These are phyloP conservation scores for Fennellomyces sp. DNA, from an alignment of 371 early-diverging fungal genomes.

Conservation along the genomic window DNA sequence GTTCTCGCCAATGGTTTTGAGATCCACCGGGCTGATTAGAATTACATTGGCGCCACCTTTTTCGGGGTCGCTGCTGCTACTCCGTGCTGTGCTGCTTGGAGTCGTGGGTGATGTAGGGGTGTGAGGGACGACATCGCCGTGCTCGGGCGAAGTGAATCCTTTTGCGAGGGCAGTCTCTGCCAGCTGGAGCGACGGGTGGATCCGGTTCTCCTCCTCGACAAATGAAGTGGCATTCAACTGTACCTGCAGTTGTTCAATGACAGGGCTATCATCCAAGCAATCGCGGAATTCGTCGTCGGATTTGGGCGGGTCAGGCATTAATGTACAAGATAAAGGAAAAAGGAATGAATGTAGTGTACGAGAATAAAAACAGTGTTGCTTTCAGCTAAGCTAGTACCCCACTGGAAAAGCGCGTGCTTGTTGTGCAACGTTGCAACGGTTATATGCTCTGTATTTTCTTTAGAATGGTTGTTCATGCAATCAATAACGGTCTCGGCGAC, in stretches of 20 bases:
- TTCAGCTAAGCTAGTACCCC: no score
- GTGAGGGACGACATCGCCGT: conserved; percentile 9
- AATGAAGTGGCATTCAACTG: conserved; percentile 4
- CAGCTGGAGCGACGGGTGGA: conserved; percentile 18
- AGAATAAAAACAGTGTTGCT: no score
- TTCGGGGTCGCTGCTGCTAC: conserved; percentile 10
- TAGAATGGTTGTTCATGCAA: neutral
- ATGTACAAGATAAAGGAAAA: no score
- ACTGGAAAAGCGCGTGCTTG: no score
- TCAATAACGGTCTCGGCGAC: conserved; percentile 59
- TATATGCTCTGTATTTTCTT: neutral
- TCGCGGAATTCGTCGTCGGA: neutral
- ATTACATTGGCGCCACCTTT: conserved; percentile 20
- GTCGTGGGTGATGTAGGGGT: conserved; percentile 5
- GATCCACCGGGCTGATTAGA: conserved; percentile 18
- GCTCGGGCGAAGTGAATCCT: conserved; percentile 8
- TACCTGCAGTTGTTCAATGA: neutral
- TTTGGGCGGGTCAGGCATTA: no score
- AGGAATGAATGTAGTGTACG: no score
- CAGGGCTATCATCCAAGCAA: neutral
- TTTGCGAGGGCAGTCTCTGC: conserved; percentile 13
- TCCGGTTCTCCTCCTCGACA: conserved; percentile 10
- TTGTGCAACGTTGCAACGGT: neutral
- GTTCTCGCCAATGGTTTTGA: conserved; percentile 31
- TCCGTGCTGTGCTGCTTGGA: neutral